A percentile compares a stretch with the other conserved stretches of the same genome.
Conservation (phyloP, 208 protist species). For the Leishmania mexicana region DNA sequence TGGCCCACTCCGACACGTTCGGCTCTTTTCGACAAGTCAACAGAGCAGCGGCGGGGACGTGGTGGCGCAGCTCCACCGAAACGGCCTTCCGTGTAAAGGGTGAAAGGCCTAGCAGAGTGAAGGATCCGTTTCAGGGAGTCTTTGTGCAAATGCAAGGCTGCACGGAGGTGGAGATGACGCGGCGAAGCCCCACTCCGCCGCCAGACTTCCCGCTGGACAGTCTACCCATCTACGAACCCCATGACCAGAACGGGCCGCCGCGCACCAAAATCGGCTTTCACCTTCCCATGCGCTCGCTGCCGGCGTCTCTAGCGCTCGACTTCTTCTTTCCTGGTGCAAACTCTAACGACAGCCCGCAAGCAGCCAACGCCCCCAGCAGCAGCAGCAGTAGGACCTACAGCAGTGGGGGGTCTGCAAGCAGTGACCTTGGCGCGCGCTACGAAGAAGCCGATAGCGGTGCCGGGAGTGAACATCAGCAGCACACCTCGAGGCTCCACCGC, state of each 20-base stretch:
- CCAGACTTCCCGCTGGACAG: conserved; percentile 40
- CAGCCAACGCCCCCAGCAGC: not conserved
- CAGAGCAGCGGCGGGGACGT: conserved; percentile 5
- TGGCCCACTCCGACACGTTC: conserved; percentile 6
- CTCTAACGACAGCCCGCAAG: not conserved
- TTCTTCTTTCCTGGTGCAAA: conserved; percentile 5
- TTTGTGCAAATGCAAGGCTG: conserved; percentile 1
- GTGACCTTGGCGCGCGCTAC: not conserved
- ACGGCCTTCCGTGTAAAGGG: not conserved
- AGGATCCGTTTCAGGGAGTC: conserved; percentile 9
- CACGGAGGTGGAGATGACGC: not conserved
- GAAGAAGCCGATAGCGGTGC: not conserved
- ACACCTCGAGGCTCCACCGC: not conserved
- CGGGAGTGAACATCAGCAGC: not conserved
- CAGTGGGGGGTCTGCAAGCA: not conserved
- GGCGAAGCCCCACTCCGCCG: not conserved
- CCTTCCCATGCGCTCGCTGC: conserved; percentile 21
- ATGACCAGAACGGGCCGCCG: conserved; percentile 53
- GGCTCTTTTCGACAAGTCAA: not conserved
- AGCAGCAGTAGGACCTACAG: not conserved
- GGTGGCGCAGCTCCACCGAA: conserved; percentile 8
- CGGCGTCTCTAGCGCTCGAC: not conserved
- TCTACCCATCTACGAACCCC: conserved; percentile 51
- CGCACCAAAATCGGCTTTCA: conserved; percentile 32
- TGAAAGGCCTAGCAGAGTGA: not conserved